Base-by-base conservation (phyloP, 1,284 basidiomycete species). In the Apiotrichum sp. region DNA sequence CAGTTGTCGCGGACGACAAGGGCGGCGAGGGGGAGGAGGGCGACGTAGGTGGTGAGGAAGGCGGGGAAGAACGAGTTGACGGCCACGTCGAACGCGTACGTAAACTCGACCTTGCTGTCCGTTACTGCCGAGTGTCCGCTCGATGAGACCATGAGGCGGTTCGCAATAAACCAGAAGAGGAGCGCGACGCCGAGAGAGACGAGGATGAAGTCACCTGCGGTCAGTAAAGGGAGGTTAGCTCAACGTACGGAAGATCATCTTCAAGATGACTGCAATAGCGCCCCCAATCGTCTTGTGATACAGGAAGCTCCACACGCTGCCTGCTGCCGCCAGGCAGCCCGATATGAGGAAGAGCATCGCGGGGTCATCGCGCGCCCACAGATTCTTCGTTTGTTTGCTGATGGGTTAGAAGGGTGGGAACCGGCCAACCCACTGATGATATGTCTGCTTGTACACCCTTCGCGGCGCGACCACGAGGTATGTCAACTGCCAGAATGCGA, bases 331-430 rank as follows among this genome's bases (percentile, higher is more conserved):
- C 55, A 53, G 22, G 71, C 86, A 89, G 42, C 82, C 87, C 35
- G 84, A 82, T 52, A 95, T 85, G 49, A 96, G 81, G 45, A 95
- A 81, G 39, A 95, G 80, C 65, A 95, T 92, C 11, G 93, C 92
- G 16, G 93, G 93, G 72, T 96, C 92, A 73, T 97, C 93, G 72
- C 93, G 80, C 31, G 92, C 90, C 92, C 93, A 96, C 5, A 88
- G 89, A 73, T 97, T 96, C 81, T 96, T 96, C n/a, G 93, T 97
- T 79, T 96, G 90, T 89, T 76, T 73, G 53, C 65, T 52, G 50
- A n/a, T 46, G 48, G 47, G 50, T 16, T 48, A 22, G 31, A 31
- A 4, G 22, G 22, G 22, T 13, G 8, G 11, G 7, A 22, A 35
- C 66, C n/a, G 6, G 11, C 6, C 40, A 6, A 41, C 71, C 41